Evolutionary conservation across 2,329 filamentous ascomycete species (phyloP), one percentile per base, ranked within the genome.

Genomic region (Cryphonectria parasitica): DNA sequence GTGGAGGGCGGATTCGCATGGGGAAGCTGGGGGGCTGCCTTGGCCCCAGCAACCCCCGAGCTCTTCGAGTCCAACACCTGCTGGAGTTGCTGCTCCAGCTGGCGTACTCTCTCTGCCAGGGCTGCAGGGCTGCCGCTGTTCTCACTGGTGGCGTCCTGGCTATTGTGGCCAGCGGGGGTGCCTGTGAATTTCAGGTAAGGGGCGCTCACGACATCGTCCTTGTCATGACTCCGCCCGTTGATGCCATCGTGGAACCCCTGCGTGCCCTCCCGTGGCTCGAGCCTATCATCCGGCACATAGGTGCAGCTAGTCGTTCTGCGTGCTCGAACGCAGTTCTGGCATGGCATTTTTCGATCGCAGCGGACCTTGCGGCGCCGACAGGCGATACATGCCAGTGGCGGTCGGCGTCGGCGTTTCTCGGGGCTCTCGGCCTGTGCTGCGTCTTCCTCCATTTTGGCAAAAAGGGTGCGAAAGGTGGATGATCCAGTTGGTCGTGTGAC

Each of bases 341-440:
- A 85, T 0, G 83, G 83, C 6, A 74, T 74, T 43, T 80, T 78
- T 41, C 81, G 77, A 69, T 84, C 79, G 69, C 83, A 85, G 19
- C 79, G 78, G 28, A 84, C 79, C 72, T 85, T 85, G 64, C 83
- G 80, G n/a, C 77, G 78, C 13, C 83, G 77, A 69, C 83, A 84
- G 5, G 82, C 77, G 10, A 79, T 76, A 70, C 83, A 84, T 0
- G 82, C 68, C 75, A 69, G 49, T 62, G 63, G 61, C 64, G 60
- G 71, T 41, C 56, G 69, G 64, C 61, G 75, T 68, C 74, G 75
- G 45, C 74, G 74, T 56, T 72, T 69, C 58, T 70, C 72, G 52
- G 54, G 45, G 22, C 17, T 3, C 17, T 39, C 65, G 36, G 34
- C 56, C 41, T 43, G 13, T 34, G 36, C 17, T 61, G 41, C 52